phyloP scores from a whole-genome alignment of 768 basidiomycete species.

The Rhodocollybia butyracea region DNA sequence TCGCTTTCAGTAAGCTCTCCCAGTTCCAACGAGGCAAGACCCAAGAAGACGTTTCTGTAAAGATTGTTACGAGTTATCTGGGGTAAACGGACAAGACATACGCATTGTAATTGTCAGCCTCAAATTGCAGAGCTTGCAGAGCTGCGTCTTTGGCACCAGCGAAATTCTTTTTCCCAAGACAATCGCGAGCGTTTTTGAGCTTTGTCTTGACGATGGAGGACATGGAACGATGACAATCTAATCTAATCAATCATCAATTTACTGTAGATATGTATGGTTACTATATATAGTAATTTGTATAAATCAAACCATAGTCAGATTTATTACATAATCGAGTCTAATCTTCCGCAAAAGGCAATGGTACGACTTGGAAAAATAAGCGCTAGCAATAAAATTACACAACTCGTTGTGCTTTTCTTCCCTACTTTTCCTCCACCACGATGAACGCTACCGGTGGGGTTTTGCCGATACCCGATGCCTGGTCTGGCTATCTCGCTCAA shows the following conservation, averaged over 20 bases:
- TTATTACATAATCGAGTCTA: too few relatives aligned
- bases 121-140: conserved; percentile 63
- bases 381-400: too few relatives aligned
- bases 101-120: conserved; percentile 87
- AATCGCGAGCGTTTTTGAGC: conserved; percentile 78
- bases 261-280: too few relatives aligned
- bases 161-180: conserved; percentile 74
- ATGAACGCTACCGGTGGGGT: conserved; percentile 8
- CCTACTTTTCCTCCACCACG: conserved; percentile 24
- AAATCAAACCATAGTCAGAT: too few relatives aligned
- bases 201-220: conserved; percentile 59
- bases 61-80: not conserved
- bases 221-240: too few relatives aligned
- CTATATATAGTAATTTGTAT: too few relatives aligned
- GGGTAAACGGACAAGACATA: conserved; percentile 36
- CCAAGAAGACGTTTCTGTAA: conserved; percentile 80
- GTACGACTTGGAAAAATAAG: too few relatives aligned
- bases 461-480: conserved; percentile 25
- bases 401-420: too few relatives aligned
- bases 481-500: conserved; percentile 44
- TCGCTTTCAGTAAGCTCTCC: conserved; percentile 73
- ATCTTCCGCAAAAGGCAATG: too few relatives aligned
- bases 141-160: conserved; percentile 64
- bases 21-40: conserved; percentile 74
- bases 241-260: too few relatives aligned